Conservation (phyloP, 2,329 filamentous ascomycete genomes). For the Verticillium albo-atrum region DNA sequence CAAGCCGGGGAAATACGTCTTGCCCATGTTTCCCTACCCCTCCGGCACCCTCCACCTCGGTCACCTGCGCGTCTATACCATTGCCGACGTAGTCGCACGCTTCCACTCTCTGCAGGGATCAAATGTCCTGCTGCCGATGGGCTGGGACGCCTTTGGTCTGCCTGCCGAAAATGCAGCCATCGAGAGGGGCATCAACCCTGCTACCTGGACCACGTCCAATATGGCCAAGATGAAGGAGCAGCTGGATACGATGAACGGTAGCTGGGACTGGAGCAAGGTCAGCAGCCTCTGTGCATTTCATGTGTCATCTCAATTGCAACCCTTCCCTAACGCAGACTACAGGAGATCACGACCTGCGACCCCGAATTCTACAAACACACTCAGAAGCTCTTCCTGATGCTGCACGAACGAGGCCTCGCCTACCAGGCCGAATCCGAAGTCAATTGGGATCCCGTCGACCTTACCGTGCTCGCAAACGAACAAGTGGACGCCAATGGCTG, state of each 20-base stretch:
- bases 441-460: constrained; percentile 87
- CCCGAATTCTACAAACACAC: constrained; percentile 87
- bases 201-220: constrained; percentile 73
- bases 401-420: constrained; percentile 69
- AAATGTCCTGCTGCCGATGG: constrained; percentile 81
- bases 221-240: constrained; percentile 84
- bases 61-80: constrained; percentile 84
- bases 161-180: constrained; percentile 91
- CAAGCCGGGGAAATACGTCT: constrained; percentile 53
- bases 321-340: constrained; percentile 6
- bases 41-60: constrained; percentile 84
- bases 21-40: constrained; percentile 93
- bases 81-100: constrained; percentile 78
- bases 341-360: constrained; percentile 83
- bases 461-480: constrained; percentile 87
- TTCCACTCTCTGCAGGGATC: constrained; percentile 71
- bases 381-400: constrained; percentile 76
- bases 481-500: constrained; percentile 83
- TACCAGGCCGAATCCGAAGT: constrained; percentile 81
- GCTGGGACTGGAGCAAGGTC: constrained; percentile 80
- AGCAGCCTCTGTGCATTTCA: constrained; percentile 25
- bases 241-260: constrained; percentile 71
- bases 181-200: constrained; percentile 73
- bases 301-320: background rate
- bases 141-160: constrained; percentile 89